These are phyloP conservation scores for Parsonsia alboflavescens DNA, from an alignment of 257 asterid species.

Conservation along the genomic window DNA sequence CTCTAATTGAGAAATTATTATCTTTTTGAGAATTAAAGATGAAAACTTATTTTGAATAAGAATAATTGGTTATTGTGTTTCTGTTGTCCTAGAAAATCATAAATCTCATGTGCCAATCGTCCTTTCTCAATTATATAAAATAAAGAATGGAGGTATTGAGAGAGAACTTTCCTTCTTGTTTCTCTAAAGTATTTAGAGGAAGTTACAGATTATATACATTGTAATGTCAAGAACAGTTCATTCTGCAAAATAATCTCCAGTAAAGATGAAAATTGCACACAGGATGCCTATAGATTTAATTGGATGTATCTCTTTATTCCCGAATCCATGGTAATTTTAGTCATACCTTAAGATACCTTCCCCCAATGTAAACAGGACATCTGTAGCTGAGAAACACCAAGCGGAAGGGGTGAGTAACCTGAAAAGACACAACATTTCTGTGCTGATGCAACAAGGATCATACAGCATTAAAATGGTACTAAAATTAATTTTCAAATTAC, in stretches of 20 bases:
- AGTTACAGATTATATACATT: not conserved
- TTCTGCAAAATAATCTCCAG: not conserved
- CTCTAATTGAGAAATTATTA: too few species aligned
- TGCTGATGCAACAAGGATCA: constrained; percentile 7
- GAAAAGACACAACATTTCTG: constrained; percentile 23
- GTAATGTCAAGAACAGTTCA: not conserved
- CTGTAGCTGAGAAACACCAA: constrained; percentile 53
- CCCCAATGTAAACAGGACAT: constrained; percentile 74
- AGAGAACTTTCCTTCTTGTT: not conserved
- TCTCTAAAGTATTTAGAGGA: not conserved
- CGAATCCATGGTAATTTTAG: not conserved
- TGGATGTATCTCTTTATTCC: not conserved
- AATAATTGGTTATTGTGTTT: not conserved
- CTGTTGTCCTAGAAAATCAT: not conserved
- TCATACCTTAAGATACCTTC: constrained; percentile 91
- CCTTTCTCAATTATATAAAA: not conserved
- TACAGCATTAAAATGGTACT: not conserved
- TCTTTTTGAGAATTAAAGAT: not conserved
- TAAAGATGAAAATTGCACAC: not conserved
- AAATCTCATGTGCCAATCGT: not conserved
- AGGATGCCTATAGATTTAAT: not conserved
- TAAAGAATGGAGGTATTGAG: not conserved
- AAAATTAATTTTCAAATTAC: not conserved
- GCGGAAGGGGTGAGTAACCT: constrained; percentile 56
- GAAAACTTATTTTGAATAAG: not conserved